Percentiles rank a stretch among this genome's conserved stretches.
phyloP scores from a whole-genome alignment of 495 filamentous ascomycete species.

The Podospora appendiculata region DNA sequence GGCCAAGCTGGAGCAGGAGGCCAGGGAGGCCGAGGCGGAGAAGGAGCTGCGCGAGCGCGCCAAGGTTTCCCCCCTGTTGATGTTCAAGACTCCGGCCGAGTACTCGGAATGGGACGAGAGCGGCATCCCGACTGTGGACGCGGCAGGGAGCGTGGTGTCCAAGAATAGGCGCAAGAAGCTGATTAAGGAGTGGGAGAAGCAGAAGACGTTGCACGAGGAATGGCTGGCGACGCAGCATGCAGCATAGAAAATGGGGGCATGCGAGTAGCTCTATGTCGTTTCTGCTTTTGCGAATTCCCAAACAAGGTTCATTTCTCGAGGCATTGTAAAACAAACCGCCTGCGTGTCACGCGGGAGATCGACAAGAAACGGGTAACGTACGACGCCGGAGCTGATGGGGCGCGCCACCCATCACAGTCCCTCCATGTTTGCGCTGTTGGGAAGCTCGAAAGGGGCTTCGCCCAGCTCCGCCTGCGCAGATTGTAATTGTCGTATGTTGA shows the following conservation, averaged over 20 bases:
- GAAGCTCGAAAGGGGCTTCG: no score
- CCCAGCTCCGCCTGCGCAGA: no score
- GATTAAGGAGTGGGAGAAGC: constrained; percentile 67
- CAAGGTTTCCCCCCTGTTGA: constrained; percentile 24
- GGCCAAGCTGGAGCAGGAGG: constrained; percentile 46
- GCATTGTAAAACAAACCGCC: no score
- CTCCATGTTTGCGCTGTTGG: no score
- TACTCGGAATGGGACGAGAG: constrained; percentile 66
- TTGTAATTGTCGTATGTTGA: no score
- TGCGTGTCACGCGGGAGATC: no score
- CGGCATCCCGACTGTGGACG: constrained; percentile 60
- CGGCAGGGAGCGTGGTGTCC: constrained; percentile 54
- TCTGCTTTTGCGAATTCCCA: no score
- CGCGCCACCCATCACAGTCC: no score
- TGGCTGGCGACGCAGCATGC: constrained; percentile 13
- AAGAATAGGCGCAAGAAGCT: constrained; percentile 66
- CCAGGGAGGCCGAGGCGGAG: constrained; percentile 34
- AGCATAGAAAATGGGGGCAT: neutral
- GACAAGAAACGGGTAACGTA: no score
- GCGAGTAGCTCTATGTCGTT: no score
- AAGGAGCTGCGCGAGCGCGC: constrained; percentile 30
- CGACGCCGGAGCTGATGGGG: no score
- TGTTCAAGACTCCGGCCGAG: constrained; percentile 51
- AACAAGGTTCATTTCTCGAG: no score
- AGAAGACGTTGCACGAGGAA: constrained; percentile 63